Evolutionary conservation across 2,329 filamentous ascomycete species (phyloP), one percentile per base, ranked within the genome.

Genomic region (Colletotrichum viniferum): DNA sequence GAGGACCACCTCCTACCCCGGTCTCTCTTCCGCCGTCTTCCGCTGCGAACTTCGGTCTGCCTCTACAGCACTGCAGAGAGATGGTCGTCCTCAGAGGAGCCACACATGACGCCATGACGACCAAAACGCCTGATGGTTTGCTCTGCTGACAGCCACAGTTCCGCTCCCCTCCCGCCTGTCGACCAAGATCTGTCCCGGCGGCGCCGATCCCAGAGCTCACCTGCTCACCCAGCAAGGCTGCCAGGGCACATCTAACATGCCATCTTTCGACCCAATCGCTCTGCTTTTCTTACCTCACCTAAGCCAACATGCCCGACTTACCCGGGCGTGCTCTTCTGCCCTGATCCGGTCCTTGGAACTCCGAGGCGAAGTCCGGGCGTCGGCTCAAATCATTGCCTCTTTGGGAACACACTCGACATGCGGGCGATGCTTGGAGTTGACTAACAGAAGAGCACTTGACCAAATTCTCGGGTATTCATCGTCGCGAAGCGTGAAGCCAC

Each of bases 351-450:
- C 21, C 68, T 24, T 72, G 69, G 69, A 73, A 24, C 63, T 68
- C 69, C 69, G 73, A 73, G 69, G 43, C 32, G 63, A 63, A 73
- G 43, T 72, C 69, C 69, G 73, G 34, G 18, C 32, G 62, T 14
- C 38, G 18, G 48, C 10, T 56, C 55, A 24, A 52, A 56, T 56
- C 55, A 43, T 67, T 48, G 62, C 62, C 62, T 4, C 26, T 65
- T 65, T 61, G 58, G 3, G 58, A n/a, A 24, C 16, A 70, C 55
- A 34, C 13, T 38, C 48, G 26, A 52, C 34, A 52, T 52, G 48
- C 52, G 28, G 52, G 21, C 62, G 2, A 24, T 52, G 32, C 32
- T 21, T 18, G 24, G 13, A 63, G 34, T n/a, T 9, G 13, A 63
- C 21, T 36, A 21, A 0, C 43, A 48, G 52, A 24, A 61, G 21